Conservation (phyloP, 2,329 filamentous ascomycete genomes). For the Tolypocladium cylindrosporum region DNA sequence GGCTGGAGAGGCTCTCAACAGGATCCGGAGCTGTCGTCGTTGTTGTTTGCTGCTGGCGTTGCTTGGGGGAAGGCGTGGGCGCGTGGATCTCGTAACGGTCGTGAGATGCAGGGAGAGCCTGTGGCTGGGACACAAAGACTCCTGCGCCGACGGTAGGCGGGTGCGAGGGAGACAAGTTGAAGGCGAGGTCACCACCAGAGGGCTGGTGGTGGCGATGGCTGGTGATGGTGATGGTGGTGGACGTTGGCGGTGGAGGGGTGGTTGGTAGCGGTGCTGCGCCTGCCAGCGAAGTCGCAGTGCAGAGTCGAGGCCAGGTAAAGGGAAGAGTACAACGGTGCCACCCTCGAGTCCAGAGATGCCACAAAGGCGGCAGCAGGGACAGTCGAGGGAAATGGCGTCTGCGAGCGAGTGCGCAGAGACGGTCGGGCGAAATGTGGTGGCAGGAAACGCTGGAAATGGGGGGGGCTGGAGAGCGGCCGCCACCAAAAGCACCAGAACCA, state of each 20-base stretch:
- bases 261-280: not conserved
- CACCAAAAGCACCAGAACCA: not conserved
- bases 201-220: not conserved
- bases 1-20: constrained; percentile 27
- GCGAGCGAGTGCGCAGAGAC: not conserved
- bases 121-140: constrained; percentile 33
- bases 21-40: constrained; percentile 22
- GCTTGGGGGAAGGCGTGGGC: constrained; percentile 30
- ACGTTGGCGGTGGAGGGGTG: not conserved
- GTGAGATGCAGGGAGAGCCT: constrained; percentile 27
- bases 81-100: constrained; percentile 47
- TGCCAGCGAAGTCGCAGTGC: not conserved
- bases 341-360: not conserved
- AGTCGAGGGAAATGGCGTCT: not conserved
- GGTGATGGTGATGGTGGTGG: not conserved
- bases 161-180: constrained; percentile 38
- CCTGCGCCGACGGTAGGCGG: constrained; percentile 26
- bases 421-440: constrained; percentile 2
- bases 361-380: not conserved
- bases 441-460: constrained; percentile 2
- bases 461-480: constrained; percentile 1
- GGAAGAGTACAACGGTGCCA: not conserved
- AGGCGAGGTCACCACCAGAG: constrained; percentile 25
- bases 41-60: constrained; percentile 11
- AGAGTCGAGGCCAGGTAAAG: not conserved